Percentiles rank a stretch among this genome's conserved stretches.
Evolutionary conservation across 2,329 filamentous ascomycete species (phyloP).

Genomic region (Penicillium hesseltinei): DNA sequence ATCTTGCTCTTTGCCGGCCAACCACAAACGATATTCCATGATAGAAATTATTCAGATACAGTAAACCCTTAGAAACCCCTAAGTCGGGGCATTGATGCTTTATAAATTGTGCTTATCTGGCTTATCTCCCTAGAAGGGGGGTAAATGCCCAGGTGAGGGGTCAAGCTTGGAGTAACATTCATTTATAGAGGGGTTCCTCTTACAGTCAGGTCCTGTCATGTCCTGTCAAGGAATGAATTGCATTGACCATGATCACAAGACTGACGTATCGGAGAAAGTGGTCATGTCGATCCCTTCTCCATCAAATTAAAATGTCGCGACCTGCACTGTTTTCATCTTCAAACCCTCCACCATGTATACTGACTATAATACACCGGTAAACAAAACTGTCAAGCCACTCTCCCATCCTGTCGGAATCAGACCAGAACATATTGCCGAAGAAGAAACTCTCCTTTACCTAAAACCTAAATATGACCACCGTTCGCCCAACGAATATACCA

Average conservation of each 20-base stretch:
- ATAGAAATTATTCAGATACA: neutral
- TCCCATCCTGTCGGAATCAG: slow-evolving; percentile 22
- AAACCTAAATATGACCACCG: slow-evolving; percentile 18
- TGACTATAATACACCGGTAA: neutral
- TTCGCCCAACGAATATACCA: too few species aligned
- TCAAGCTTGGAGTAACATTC: neutral
- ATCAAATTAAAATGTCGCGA: neutral
- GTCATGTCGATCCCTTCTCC: too few species aligned
- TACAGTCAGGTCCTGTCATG: too few species aligned
- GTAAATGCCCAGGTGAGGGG: neutral
- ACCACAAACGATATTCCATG: slow-evolving; percentile 17
- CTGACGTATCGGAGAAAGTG: neutral
- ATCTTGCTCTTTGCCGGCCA: slow-evolving; percentile 16
- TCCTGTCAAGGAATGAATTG: neutral
- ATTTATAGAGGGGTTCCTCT: neutral
- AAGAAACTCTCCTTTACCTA: slow-evolving; percentile 22
- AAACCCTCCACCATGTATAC: neutral
- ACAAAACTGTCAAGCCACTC: neutral
- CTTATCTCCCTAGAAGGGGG: neutral
- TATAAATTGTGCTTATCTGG: neutral
- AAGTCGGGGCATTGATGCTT: neutral
- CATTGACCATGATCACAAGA: too few species aligned
- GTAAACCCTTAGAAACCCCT: too few species aligned
- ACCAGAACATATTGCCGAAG: slow-evolving; percentile 23
- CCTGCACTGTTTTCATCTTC: neutral